These are phyloP conservation scores for Cutaneotrichosporon cutaneum DNA, from an alignment of 1,284 basidiomycete genomes.

Conservation along the genomic window DNA sequence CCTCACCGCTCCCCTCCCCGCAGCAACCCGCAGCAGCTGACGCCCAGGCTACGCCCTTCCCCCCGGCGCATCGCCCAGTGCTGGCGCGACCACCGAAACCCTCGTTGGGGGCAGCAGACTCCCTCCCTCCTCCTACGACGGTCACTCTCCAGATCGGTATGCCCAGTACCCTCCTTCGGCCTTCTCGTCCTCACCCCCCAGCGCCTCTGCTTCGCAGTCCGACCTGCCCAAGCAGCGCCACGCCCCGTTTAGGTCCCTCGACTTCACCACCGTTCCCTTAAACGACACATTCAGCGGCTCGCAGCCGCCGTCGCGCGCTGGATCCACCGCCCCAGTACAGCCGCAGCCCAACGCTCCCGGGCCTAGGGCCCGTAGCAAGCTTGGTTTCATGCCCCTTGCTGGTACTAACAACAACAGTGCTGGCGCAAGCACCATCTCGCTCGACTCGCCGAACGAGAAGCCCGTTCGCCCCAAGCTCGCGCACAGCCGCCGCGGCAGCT, in stretches of 20 bases:
- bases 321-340: not conserved
- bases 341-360: not conserved
- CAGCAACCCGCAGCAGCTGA: not conserved
- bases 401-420: not conserved
- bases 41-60: conserved; percentile 8
- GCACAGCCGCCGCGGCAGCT: conserved; percentile 15
- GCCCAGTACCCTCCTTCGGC: not conserved
- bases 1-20: not conserved
- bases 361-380: conserved; percentile 5
- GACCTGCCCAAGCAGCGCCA: not conserved
- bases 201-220: not conserved
- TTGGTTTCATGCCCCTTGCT: conserved; percentile 8
- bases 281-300: conserved; percentile 14
- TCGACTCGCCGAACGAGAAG: conserved; percentile 4
- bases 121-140: not conserved
- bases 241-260: not conserved
- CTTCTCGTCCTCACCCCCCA: not conserved
- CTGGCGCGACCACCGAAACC: not conserved
- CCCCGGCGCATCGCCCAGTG: not conserved
- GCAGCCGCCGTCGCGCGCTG: not conserved
- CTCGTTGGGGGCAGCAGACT: not conserved
- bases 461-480: not conserved
- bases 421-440: conserved; percentile 1
- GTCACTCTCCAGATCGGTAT: not conserved
- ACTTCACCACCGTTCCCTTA: conserved; percentile 15